Base-by-base conservation (phyloP, 345 rosid species). In the Capsella bursapastoris region DNA sequence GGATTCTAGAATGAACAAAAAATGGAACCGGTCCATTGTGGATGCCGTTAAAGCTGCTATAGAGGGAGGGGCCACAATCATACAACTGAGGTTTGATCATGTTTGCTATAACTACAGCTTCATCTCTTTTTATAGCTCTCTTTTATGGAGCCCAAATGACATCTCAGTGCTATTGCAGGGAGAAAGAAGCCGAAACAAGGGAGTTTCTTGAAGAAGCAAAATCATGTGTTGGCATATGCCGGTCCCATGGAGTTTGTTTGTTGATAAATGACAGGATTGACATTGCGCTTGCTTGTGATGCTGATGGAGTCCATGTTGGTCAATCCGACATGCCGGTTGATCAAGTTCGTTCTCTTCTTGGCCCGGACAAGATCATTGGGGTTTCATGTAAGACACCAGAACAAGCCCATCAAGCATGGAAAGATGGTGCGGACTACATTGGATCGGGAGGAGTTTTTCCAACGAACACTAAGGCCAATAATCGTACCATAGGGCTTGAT, bases 231-330 rank as follows among this genome's bases (percentile, higher is more conserved):
- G 83, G 77, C 48, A 83, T 92, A 18, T 90, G 98, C 67, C 86
- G 64, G 13, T 62, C 83, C 31, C 11, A 51, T 38, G 86, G 92
- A 58, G 86, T 92, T 38, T 82, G 89, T 57, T 79, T 95, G 13
- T 76, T 95, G 78, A 90, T 95, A 62, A 90, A 95, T 73, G 99
- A 92, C 76, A 89, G 97, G 31, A 48, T 89, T 6, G 98, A 95
- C 81, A 69, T 95, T 62, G 97, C 97, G 70, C 84, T 95, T 41
- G 92, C 98, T 56, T 85, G 92, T 77, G 80, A 86, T 7, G 97
- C 99, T 13, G 89, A 92, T 73, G 98, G 99, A 29, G 96, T 95
- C 43, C 98, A 95, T 76, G 84, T 92, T 1, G 96, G 99, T 34
- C 98, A 95, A 47, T 86, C 94, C 0, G 96, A 95, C 81, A 89